phyloP scores from a whole-genome alignment of 768 basidiomycete species.

The Mycena olivaceomarginata region DNA sequence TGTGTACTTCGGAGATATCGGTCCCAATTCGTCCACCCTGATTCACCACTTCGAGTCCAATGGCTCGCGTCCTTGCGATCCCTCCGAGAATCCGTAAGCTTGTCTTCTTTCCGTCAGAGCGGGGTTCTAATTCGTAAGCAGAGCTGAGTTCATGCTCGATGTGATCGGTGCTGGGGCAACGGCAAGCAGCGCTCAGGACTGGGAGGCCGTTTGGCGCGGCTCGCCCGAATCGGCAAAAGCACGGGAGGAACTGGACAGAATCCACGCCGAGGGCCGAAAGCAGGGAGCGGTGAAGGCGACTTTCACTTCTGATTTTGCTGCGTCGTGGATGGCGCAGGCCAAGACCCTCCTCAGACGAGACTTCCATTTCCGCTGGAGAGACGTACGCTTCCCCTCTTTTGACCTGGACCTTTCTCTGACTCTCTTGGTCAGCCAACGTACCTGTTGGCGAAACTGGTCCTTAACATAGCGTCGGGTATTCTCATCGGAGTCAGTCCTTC shows the following conservation, averaged over 20 bases:
- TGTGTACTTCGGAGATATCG: conserved; percentile 86
- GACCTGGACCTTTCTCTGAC: neutral
- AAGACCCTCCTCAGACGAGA: conserved; percentile 67
- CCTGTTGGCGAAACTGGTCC: conserved; percentile 73
- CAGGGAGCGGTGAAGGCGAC: conserved; percentile 59
- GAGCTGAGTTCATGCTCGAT: conserved; percentile 80
- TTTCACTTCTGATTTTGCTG: conserved; percentile 68
- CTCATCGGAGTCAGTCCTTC: conserved; percentile 63
- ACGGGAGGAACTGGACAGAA: conserved; percentile 63
- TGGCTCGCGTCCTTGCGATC: conserved; percentile 77
- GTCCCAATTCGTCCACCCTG: conserved; percentile 74
- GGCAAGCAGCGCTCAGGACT: conserved; percentile 71
- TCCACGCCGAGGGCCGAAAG: conserved; percentile 69
- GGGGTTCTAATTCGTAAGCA: conserved; percentile 40
- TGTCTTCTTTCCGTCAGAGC: neutral
- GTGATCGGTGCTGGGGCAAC: conserved; percentile 87
- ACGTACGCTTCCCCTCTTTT: conserved; percentile 43
- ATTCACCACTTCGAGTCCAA: conserved; percentile 87
- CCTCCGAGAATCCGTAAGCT: conserved; percentile 84
- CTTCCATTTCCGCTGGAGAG: conserved; percentile 69
- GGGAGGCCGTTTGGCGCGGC: conserved; percentile 75
- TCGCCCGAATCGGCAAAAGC: conserved; percentile 65
- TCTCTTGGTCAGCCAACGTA: conserved; percentile 65
- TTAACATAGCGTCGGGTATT: conserved; percentile 73
- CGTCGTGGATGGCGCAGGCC: conserved; percentile 72